phyloP scores from a whole-genome alignment of 2,329 filamentous ascomycete genomes.

The Knoxdaviesia capensis region DNA sequence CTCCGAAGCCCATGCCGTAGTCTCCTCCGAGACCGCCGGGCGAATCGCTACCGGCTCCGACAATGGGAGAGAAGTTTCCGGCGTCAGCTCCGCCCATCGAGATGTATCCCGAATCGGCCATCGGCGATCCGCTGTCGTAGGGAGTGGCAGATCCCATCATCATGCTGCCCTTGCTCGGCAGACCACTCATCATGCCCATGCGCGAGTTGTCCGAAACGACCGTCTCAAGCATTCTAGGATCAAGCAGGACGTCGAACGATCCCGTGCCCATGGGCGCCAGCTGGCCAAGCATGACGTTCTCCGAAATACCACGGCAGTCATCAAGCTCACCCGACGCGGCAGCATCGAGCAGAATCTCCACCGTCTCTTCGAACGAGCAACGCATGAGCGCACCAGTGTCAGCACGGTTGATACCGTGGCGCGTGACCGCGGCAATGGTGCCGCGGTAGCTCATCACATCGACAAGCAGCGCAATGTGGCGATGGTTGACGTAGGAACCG shows the following conservation, averaged over 20 bases:
- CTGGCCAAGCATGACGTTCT: conserved; percentile 97
- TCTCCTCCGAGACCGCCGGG: conserved; percentile 45
- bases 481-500: conserved; percentile 98
- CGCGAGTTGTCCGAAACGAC: conserved; percentile 84
- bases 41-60: conserved; percentile 51
- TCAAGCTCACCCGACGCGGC: conserved; percentile 89
- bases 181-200: conserved; percentile 62
- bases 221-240: conserved; percentile 88
- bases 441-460: conserved; percentile 97
- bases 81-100: conserved; percentile 41
- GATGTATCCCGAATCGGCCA: conserved; percentile 49
- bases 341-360: conserved; percentile 92
- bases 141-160: conserved; percentile 78
- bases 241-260: conserved; percentile 82
- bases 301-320: conserved; percentile 93
- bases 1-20: conserved; percentile 31
- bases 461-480: conserved; percentile 82
- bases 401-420: conserved; percentile 94
- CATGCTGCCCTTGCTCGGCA: conserved; percentile 55
- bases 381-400: conserved; percentile 98
- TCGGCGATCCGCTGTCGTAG: conserved; percentile 73
- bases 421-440: conserved; percentile 84
- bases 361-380: conserved; percentile 98
- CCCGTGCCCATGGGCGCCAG: conserved; percentile 94
- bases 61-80: conserved; percentile 59